phyloP scores from a whole-genome alignment of 352 stramenopile genomes.

The Globisporangium carolinianum region DNA sequence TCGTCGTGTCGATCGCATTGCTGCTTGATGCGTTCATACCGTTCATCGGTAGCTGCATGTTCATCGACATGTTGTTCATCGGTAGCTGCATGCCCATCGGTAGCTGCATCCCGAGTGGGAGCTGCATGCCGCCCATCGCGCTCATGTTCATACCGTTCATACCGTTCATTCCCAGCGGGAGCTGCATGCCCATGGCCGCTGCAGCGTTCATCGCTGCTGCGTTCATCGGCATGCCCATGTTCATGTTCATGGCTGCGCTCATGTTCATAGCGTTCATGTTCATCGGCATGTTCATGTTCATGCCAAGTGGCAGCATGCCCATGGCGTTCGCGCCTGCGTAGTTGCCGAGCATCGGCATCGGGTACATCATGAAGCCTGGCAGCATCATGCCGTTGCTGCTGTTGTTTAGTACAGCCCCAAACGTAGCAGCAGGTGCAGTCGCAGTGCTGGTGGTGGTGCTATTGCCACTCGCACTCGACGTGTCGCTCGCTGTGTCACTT shows the following conservation, averaged over 20 bases:
- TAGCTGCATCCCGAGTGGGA: not conserved
- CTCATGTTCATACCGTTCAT: not conserved
- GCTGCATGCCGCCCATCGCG: slow-evolving; percentile 12
- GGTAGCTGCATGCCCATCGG: not conserved
- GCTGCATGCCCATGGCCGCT: slow-evolving; percentile 30
- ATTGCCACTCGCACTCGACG: not conserved
- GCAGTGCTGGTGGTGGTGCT: not conserved
- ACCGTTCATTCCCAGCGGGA: slow-evolving; percentile 15
- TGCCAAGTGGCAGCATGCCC: slow-evolving; percentile 32
- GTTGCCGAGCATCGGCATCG: slow-evolving; percentile 71
- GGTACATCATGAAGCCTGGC: slow-evolving; percentile 81
- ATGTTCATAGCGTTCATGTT: slow-evolving; percentile 27
- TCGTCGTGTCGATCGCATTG: not conserved
- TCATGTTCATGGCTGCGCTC: slow-evolving; percentile 23
- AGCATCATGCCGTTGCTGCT: slow-evolving; percentile 54
- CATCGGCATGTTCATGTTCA: slow-evolving; percentile 21
- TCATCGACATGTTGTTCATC: not conserved
- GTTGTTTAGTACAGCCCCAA: not conserved
- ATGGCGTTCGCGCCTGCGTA: slow-evolving; percentile 27
- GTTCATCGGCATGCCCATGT: slow-evolving; percentile 4
- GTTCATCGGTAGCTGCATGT: not conserved
- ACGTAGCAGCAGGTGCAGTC: not conserved
- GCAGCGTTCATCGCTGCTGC: slow-evolving; percentile 8
- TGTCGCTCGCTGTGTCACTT: too few relatives aligned
- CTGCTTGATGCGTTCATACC: not conserved